Evolutionary conservation across 176 grass and related monocot species (phyloP), one percentile per base, ranked within the genome.

Genomic region (Calamus simplicifolius): DNA sequence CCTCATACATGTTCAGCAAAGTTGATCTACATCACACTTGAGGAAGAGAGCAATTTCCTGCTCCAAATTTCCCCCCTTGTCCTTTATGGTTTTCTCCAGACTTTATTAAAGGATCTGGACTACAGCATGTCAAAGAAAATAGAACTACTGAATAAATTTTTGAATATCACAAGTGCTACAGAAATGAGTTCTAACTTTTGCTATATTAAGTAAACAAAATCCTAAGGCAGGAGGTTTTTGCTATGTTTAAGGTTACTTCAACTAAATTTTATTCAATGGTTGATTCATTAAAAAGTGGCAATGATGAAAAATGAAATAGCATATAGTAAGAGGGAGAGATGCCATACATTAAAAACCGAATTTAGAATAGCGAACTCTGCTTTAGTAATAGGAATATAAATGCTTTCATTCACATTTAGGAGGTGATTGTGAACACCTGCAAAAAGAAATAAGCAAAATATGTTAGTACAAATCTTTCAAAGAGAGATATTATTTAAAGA

Each of bases 351-450:
- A 67, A 97, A 84, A 75, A 81, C 73, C 14, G 93, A 91, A 58
- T 76, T 85, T 27, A 97, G 77, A 51, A 97, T 60, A 19, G 74
- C 64, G 56, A 88, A 91, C 68, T 97, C 93, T 26, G 82, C 84
- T 76, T 85, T 97, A 19, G 78, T 78, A 58, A 97, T 75, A 18
- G 93, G 87, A 68, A 97, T 85, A 62, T 91, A 88, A 63, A 97
- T 91, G 81, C 70, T 91, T 70, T 97, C 87, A 72, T 97, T 87
- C 68, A 91, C 59, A 10, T 91, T 91, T 52, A 82, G 68, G 38
- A 97, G 81, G 68, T 75, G 80, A 56, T 97, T 90, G 57, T 88
- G 80, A 80, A 97, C 93, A 78, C 84, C 93, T 97, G 48, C n/a
- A 30, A 19, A 31, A 66, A 62, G 8, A 35, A 52, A 68, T 48